These are phyloP conservation scores for Heimioporus sp. DNA, from an alignment of 768 basidiomycete species.

Conservation along the genomic window DNA sequence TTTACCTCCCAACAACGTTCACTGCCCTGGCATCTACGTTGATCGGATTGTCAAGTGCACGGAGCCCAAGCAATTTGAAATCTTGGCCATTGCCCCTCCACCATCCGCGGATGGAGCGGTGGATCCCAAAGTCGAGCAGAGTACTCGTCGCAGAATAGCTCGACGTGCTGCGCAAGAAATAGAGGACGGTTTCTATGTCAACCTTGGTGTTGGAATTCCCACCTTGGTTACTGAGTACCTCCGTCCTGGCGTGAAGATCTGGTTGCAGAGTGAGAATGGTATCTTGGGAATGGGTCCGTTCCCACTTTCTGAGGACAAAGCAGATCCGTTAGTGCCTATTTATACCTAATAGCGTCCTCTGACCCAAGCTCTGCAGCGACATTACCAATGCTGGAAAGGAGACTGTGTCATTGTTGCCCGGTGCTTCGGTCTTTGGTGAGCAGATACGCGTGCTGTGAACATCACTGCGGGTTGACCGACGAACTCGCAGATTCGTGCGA, in stretches of 20 bases:
- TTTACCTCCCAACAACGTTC: conserved; percentile 78
- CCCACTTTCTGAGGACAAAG: conserved; percentile 61
- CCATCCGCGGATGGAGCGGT: conserved; percentile 38
- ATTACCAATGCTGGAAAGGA: conserved; percentile 93
- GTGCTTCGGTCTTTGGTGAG: conserved; percentile 84
- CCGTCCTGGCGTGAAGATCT: conserved; percentile 65
- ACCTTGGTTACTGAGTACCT: conserved; percentile 80
- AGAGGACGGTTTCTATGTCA: conserved; percentile 81
- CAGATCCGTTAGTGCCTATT: conserved; percentile 65
- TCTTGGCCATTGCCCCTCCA: conserved; percentile 57
- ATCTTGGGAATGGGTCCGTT: conserved; percentile 87
- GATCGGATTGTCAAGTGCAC: conserved; percentile 81
- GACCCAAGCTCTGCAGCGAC: conserved; percentile 46
- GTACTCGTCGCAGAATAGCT: conserved; percentile 68
- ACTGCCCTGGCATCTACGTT: conserved; percentile 79
- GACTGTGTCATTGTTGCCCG: conserved; percentile 87
- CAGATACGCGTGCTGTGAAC: conserved; percentile 44
- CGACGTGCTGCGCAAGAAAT: conserved; percentile 85
- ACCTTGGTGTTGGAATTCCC: conserved; percentile 89
- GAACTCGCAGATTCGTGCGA: conserved; percentile 64
- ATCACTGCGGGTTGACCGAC: conserved; percentile 21
- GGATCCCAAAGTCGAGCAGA: conserved; percentile 48
- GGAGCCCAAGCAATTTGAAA: conserved; percentile 71
- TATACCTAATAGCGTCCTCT: not conserved
- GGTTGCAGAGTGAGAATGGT: conserved; percentile 88